phyloP scores from a whole-genome alignment of 176 grass and related monocot species.

The Elaeis guineensis region DNA sequence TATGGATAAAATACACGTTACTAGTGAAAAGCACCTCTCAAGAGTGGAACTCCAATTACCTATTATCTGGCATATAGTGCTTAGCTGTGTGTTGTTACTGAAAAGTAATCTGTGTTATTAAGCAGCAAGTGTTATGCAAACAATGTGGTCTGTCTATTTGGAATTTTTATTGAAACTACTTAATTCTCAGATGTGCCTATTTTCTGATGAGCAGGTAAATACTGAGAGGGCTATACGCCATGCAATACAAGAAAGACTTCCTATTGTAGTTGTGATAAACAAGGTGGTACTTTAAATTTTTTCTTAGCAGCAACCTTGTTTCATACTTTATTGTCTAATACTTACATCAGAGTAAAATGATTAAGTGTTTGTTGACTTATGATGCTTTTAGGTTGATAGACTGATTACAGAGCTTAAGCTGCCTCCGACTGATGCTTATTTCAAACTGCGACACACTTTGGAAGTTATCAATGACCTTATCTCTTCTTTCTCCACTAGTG shows the following conservation, averaged over 20 bases:
- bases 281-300: constrained; percentile 54
- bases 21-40: no score
- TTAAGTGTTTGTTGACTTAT: neutral
- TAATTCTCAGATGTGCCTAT: neutral
- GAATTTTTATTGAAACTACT: no score
- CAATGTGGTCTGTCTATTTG: no score
- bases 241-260: constrained; percentile 88
- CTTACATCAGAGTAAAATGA: neutral
- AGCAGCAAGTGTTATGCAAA: no score
- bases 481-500: constrained; percentile 81
- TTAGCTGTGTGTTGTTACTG: no score
- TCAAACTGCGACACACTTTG: constrained; percentile 86
- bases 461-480: constrained; percentile 92
- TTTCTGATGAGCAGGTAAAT: constrained; percentile 66
- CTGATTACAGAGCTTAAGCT: constrained; percentile 94
- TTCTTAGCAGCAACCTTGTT: neutral
- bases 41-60: no score
- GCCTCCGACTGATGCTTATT: constrained; percentile 93
- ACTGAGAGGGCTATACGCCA: constrained; percentile 98
- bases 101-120: no score
- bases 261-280: constrained; percentile 96
- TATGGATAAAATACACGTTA: no score
- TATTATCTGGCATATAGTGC: no score
- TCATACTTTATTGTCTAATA: constrained; percentile 12
- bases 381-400: constrained; percentile 59